Evolutionary conservation across 345 rosid species (phyloP), one percentile per base, ranked within the genome.

Genomic region (Gossypioides kirkii): DNA sequence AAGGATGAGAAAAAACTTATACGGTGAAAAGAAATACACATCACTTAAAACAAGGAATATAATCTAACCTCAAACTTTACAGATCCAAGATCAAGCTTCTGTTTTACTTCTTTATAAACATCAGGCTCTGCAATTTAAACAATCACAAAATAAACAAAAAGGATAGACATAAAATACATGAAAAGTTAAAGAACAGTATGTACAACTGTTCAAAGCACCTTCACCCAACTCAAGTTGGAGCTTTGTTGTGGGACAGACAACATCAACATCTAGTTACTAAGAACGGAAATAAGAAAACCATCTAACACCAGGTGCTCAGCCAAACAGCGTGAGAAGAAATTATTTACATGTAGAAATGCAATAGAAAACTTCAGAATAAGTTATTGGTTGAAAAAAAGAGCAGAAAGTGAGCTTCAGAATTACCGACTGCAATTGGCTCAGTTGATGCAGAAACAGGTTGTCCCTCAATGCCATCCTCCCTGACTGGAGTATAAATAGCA

Each of bases 371-470:
- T 62, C 69, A 61, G 32, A 52, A 67, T 47, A 60, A 45, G 17
- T 47, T 23, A 61, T 25, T 45, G 14, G 20, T 7, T 54, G 4
- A 42, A 16, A 60, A 60, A 59, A 77, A 18, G 38, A 71, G 36
- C 6, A 20, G 61, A 7, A 49, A 17, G 72, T 3, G n/a, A 59
- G 17, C 47, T 61, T 70, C 6, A 17, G 74, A 58, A 74, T 85
- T 84, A 91, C 98, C 98, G 79, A 94, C 92, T 80, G 92, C 91
- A 79, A 90, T 83, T 54, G 93, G 90, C 73, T 94, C 98, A 18
- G 98, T 94, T 65, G 98, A 91, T 77, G 96, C 96, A 77, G 98
- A 94, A 76, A 91, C 89, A 38, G 98, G 98, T 80, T 86, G 96
- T 66, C 98, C 98, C 83, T 94, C 97, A 38, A 89, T 82, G 75